Conservation (phyloP, 2,329 filamentous ascomycete species). For the Ophiostoma australiae region DNA sequence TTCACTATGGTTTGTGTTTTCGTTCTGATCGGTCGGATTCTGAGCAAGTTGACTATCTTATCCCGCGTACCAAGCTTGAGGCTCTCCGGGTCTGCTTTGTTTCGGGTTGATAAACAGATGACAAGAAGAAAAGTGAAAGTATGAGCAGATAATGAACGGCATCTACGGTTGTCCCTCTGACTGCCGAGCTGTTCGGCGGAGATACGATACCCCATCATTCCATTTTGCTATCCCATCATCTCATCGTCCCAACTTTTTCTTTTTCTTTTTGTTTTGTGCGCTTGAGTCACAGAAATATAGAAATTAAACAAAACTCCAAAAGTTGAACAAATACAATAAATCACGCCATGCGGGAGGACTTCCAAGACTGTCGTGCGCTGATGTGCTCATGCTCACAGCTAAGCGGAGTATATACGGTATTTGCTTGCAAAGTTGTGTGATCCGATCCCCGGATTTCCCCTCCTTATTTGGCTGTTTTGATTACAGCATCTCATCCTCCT, state of each 20-base stretch:
- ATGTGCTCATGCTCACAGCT: background rate
- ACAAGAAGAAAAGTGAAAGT: background rate
- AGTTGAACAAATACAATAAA: background rate
- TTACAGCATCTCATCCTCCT: background rate
- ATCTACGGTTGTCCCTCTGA: background rate
- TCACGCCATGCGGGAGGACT: background rate
- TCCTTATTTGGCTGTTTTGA: slow-evolving; percentile 1
- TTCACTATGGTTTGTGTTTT: background rate
- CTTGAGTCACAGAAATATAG: background rate
- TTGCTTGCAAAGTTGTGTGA: background rate
- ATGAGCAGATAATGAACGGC: background rate
- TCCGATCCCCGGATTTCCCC: slow-evolving; percentile 7
- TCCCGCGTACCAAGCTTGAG: background rate
- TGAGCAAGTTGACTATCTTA: background rate
- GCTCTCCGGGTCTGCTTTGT: background rate
- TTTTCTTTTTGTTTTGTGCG: background rate
- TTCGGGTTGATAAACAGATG: background rate
- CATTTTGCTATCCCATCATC: background rate
- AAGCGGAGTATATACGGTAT: background rate
- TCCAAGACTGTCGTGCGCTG: background rate
- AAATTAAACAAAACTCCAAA: background rate
- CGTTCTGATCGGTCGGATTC: background rate
- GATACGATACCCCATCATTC: slow-evolving; percentile 3
- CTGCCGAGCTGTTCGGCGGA: background rate
- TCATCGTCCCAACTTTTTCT: background rate